Base-by-base conservation (phyloP, 768 basidiomycete species). In the Tubosaeta sp. region DNA sequence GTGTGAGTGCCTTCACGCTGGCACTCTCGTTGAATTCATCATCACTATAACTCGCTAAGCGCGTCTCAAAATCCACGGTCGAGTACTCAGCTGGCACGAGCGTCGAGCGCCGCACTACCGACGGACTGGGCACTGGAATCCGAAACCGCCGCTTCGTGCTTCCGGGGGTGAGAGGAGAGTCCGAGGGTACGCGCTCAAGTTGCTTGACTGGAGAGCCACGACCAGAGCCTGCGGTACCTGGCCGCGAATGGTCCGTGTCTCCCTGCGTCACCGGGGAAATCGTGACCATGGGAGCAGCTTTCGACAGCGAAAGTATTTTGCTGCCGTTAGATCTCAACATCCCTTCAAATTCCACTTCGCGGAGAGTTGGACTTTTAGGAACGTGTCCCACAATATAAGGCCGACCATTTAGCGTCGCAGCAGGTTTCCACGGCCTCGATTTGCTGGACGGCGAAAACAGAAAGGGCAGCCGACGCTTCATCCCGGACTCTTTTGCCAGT, bases 261-360 rank as follows among this genome's bases (percentile, higher is more conserved):
- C 61, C 54, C 27, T 56, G 56, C 2, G 59, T 27, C 18, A 52
- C 45, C 1, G 68, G 58, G 3, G 68, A 67, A 18, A 69, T 44
- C 2, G 54, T 59, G 18, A 64, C 56, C 13, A 40, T 42, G 16
- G 66, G 61, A 16, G 63, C 56, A 5, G 55, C 43, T 41, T 70
- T 69, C 22, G 68, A 64, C 30, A 69, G 49, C 30, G 69, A 51
- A 11, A 69, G 58, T 40, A 78, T 59, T 52, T 77, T 78, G 53
- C 75, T 76, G 7, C 67, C 70, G 24, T 78, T 77, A 9, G 76
- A 80, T 27, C 81, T 77, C 25, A 92, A 67, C 44, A 92, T 74
- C 12, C 83, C 81, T 60, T 92, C 90, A 55, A 92, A 91, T 61
- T 92, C 90, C 44, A 82, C 78, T 65, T 89, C 90, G 36, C 82